Evolutionary conservation across 768 basidiomycete species (phyloP).

Genomic region (Suillus decipiens): DNA sequence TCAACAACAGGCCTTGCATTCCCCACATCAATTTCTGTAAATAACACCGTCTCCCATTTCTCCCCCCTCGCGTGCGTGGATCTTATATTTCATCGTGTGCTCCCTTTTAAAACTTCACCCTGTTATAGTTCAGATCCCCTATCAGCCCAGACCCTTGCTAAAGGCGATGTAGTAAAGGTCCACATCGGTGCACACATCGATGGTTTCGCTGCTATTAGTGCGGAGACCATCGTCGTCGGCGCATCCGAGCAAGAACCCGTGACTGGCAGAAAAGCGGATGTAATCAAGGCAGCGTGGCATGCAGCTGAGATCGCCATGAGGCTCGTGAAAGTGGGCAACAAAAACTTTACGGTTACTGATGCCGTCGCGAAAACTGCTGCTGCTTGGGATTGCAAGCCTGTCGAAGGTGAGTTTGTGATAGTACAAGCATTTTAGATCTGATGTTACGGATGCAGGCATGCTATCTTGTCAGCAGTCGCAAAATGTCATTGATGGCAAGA

Average conservation of each 20-base stretch:
- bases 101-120: slow-evolving; percentile 10
- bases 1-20: slow-evolving; percentile 78
- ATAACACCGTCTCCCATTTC: slow-evolving; percentile 95
- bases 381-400: slow-evolving; percentile 84
- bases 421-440: background rate
- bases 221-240: slow-evolving; percentile 91
- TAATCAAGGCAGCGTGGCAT: slow-evolving; percentile 89
- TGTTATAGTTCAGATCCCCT: slow-evolving; percentile 68
- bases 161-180: slow-evolving; percentile 93
- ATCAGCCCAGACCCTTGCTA: slow-evolving; percentile 66
- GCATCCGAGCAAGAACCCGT: slow-evolving; percentile 72
- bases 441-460: slow-evolving; percentile 61
- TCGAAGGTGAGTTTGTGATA: slow-evolving; percentile 68
- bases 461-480: slow-evolving; percentile 94
- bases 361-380: slow-evolving; percentile 72
- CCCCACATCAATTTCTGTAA: slow-evolving; percentile 92
- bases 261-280: slow-evolving; percentile 87
- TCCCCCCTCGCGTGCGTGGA: slow-evolving; percentile 85
- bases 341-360: slow-evolving; percentile 95
- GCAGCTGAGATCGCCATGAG: slow-evolving; percentile 94
- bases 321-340: slow-evolving; percentile 86
- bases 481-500: slow-evolving; percentile 95
- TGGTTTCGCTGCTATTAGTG: slow-evolving; percentile 91
- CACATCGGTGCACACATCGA: slow-evolving; percentile 98
- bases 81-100: background rate